Conservation (phyloP, 306 rosid species). For the Trichosanthes truncata region DNA sequence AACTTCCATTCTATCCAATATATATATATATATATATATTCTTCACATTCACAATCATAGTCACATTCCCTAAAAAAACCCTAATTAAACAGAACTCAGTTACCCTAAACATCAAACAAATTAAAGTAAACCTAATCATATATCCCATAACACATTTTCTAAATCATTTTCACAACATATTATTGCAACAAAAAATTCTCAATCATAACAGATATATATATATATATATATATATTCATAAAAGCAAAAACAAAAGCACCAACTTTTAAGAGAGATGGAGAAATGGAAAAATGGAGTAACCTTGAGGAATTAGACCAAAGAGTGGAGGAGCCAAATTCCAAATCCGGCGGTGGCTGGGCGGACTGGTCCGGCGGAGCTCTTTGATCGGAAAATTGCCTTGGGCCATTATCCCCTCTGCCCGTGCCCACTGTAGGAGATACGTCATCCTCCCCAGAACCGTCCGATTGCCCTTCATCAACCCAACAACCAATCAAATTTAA, state of each 20-base stretch:
- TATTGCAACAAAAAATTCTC: background rate
- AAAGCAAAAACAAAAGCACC: background rate
- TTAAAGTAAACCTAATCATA: too few species aligned
- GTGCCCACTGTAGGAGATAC: conserved; percentile 42
- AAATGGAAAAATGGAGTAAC: conserved; percentile 17
- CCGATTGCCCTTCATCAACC: conserved; percentile 48
- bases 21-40: too few species aligned
- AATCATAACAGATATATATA: background rate
- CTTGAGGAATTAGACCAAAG: conserved; percentile 90
- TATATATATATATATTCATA: background rate
- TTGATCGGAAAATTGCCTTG: conserved; percentile 39
- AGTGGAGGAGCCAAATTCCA: conserved; percentile 42
- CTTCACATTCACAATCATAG: too few species aligned
- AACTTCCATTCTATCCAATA: too few species aligned
- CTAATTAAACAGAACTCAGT: too few species aligned
- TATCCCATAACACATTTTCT: too few species aligned
- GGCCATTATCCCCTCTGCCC: conserved; percentile 7
- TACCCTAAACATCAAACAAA: too few species aligned
- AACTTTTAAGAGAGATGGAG: background rate
- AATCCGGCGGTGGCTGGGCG: conserved; percentile 30
- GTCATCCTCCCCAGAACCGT: conserved; percentile 89
- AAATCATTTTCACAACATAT: too few species aligned
- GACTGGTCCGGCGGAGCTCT: conserved; percentile 37
- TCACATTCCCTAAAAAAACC: too few species aligned
- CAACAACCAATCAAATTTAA: background rate